phyloP scores from a whole-genome alignment of 1,284 basidiomycete genomes.

The Tilletia horrida region DNA sequence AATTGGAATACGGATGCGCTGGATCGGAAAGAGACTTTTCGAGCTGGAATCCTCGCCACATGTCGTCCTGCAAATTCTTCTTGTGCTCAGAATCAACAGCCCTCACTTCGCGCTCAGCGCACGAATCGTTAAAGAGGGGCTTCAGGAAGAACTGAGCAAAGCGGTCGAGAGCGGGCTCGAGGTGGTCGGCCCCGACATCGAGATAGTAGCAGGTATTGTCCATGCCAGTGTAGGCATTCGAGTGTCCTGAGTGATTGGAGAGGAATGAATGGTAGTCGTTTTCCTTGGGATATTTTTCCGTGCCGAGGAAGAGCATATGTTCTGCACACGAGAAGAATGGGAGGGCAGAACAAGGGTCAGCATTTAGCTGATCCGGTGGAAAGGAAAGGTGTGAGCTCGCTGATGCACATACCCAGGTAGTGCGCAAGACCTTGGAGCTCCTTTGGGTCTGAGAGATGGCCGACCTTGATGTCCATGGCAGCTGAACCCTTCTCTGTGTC shows the following conservation, averaged over 20 bases:
- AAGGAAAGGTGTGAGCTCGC: neutral
- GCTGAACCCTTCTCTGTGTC: constrained; percentile 92
- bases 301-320: constrained; percentile 90
- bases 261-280: constrained; percentile 66
- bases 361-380: neutral
- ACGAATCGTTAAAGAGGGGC: constrained; percentile 83
- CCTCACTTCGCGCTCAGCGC: constrained; percentile 89
- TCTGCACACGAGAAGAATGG: constrained; percentile 63
- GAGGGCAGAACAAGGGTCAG: neutral
- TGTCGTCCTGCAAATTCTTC: constrained; percentile 92
- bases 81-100: constrained; percentile 98
- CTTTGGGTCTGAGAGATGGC: constrained; percentile 82
- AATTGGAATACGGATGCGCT: constrained; percentile 86
- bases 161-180: constrained; percentile 78
- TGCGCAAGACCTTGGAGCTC: constrained; percentile 70
- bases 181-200: constrained; percentile 79
- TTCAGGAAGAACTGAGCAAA: constrained; percentile 93
- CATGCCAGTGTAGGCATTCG: constrained; percentile 91
- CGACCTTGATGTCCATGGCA: constrained; percentile 89
- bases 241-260: constrained; percentile 81
- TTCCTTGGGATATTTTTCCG: constrained; percentile 52
- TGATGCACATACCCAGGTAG: constrained; percentile 57
- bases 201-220: constrained; percentile 93
- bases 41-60: constrained; percentile 94
- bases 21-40: constrained; percentile 77